Evolutionary conservation across 345 rosid species (phyloP), one percentile per base, ranked within the genome.

Genomic region (Camelina neglecta): DNA sequence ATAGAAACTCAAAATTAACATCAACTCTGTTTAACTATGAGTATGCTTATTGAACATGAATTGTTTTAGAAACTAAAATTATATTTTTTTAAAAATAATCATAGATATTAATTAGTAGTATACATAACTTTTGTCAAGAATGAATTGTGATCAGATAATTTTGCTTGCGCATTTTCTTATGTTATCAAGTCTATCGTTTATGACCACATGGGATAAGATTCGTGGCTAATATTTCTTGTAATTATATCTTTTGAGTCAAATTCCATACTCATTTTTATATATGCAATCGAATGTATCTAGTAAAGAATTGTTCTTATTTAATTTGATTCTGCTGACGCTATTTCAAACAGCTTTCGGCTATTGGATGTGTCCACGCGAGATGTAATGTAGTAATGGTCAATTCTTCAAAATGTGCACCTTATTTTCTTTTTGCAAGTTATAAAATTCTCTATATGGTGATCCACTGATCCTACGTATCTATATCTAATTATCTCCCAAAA

Each of bases 341-440:
- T 54, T 41, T 50, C 48, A 60, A 60, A 48, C 67, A 50, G 11
- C 79, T 75, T 75, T 75, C 69, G 79, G 79, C 48, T 68, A 75
- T 75, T 67, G 73, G 79, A 59, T 48, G 51, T 74, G 66, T 48
- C 72, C 65, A 24, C 24, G 57, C 41, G 16, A 20, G 20, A 68
- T 38, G 67, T 59, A 53, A 51, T 60, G 13, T 42, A 36, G 4
- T 53, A 75, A 24, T 73, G 55, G 26, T 26, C 42, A 72, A 31
- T 4, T 38, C 41, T 12, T 6, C 47, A 11, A 57, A 58, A 58
- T 50, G 35, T 35, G 33, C 15, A 36, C 1, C 6, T 11, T 75
- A 2, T 42, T 51, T 50, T 50, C 1, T 7, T 45, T 41, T 33
- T 55, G 8, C 13, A n/a, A 21, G 4, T 9, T 5, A 49, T 56